Evolutionary conservation across 2,329 filamentous ascomycete species (phyloP).

Genomic region (Fusarium coffeatum): DNA sequence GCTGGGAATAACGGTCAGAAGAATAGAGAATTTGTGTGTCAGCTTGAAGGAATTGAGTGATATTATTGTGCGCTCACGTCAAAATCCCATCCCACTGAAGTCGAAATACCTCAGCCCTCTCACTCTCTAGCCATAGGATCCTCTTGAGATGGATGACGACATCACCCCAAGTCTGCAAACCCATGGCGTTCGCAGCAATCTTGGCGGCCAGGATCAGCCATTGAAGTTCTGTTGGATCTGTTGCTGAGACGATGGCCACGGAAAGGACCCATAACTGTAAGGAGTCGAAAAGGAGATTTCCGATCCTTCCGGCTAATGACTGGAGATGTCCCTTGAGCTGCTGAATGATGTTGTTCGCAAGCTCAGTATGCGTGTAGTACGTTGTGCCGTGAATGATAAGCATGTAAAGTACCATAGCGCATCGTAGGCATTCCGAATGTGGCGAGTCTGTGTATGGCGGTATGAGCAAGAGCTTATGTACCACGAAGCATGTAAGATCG

Average conservation of each 20-base stretch:
- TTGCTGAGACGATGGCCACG: constrained; percentile 54
- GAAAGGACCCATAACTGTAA: constrained; percentile 57
- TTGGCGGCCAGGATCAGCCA: constrained; percentile 49
- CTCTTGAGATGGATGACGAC: constrained; percentile 22
- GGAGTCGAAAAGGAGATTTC: constrained; percentile 26
- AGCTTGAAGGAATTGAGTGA: neutral
- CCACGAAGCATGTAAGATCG: constrained; percentile 65
- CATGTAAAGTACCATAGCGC: constrained; percentile 62
- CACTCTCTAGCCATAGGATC: constrained; percentile 37
- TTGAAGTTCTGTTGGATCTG: constrained; percentile 41
- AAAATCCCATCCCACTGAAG: constrained; percentile 33
- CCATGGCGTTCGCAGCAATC: constrained; percentile 7
- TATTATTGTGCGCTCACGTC: constrained; percentile 2
- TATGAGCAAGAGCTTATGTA: constrained; percentile 60
- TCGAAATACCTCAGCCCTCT: constrained; percentile 21
- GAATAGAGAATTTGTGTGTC: neutral
- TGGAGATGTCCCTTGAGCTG: constrained; percentile 50
- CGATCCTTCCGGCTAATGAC: constrained; percentile 4
- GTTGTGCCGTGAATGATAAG: constrained; percentile 65
- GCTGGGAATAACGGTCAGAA: neutral
- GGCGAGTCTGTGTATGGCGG: constrained; percentile 10
- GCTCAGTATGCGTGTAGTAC: constrained; percentile 63
- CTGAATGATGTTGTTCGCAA: constrained; percentile 52
- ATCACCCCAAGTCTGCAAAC: constrained; percentile 31
- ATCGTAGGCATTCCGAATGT: constrained; percentile 58